Base-by-base conservation (phyloP, 495 filamentous ascomycete species). In the Penicillium tannophilum region DNA sequence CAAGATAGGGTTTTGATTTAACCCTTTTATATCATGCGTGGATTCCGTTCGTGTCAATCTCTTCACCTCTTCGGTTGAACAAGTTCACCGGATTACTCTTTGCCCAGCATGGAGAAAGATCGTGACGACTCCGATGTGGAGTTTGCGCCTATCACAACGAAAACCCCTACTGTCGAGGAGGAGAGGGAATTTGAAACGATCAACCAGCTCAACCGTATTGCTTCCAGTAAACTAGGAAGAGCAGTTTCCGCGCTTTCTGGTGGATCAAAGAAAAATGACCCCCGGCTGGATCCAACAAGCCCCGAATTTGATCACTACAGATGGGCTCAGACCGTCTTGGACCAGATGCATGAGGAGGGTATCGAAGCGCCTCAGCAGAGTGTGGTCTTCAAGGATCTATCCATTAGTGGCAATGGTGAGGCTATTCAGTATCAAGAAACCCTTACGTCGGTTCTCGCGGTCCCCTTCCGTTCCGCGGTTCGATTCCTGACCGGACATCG, bases 251-350 rank as follows among this genome's bases (percentile, higher is more conserved):
- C 46, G 16, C 36, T 69, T 14, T 73, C 70, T 1, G 53, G 51
- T 14, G 43, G 60, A 12, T 49, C 59, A 8, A 67, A 56, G 17
- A 60, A 66, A 48, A 52, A 59, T 20, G 80, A 81, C 54, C 77
- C 81, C 0, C 66, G 73, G 4, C 64, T 86, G 12, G 79, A 86
- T 67, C 83, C 83, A 41, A 67, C 65, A 46, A 75, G 68, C 41
- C 67, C 74, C 0, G 70, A 83, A 55, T 86, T 86, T 64, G 78
- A 82, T 66, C 74, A 82, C 6, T 70, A 79, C 28, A 68, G 75
- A 57, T 86, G 83, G 83, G 71, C 77, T 5, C 64, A 81, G 67
- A 71, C 76, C 64, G 62, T 70, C 1, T 26, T 77, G 31, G 60
- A 56, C 48, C 45, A 64, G 14, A 56, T 70, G 6, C 66, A 72